Conservation (phyloP, 192 early-diverging fungal genomes). For the Podila minutissima region DNA sequence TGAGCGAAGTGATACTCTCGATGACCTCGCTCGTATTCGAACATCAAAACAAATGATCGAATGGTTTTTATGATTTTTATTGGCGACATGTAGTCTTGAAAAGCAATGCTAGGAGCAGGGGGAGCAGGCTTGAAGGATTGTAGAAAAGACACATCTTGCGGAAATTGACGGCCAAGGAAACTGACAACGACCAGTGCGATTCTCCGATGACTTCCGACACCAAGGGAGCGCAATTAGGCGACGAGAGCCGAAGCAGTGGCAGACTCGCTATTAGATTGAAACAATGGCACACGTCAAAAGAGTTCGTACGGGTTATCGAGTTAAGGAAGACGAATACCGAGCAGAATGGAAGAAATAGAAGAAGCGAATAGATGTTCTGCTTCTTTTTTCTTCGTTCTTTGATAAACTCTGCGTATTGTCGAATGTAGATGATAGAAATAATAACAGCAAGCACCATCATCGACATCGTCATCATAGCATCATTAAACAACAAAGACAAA, state of each 20-base stretch:
- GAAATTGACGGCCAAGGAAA: not conserved
- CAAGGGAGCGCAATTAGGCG: constrained; percentile 62
- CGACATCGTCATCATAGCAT: constrained; percentile 3
- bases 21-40: not conserved
- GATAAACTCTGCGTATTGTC: not conserved
- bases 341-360: constrained; percentile 26
- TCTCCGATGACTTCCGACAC: no score
- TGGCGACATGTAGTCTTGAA: not conserved
- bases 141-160: not conserved
- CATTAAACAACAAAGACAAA: constrained; percentile 14
- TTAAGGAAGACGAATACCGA: constrained; percentile 18
- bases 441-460: not conserved
- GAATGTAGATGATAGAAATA: constrained; percentile 2
- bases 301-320: constrained; percentile 26
- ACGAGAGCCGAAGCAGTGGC: constrained; percentile 85
- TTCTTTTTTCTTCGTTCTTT: not conserved
- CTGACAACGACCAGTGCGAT: not conserved
- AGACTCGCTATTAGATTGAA: constrained; percentile 69
- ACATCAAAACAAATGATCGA: not conserved
- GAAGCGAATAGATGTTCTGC: constrained; percentile 1
- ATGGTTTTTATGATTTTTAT: no score
- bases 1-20: no score
- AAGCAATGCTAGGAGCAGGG: not conserved
- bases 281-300: constrained; percentile 5
- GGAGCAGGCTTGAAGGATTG: not conserved